Base-by-base conservation (phyloP, 148 eudicot genomes). In the Cornus suecica region DNA sequence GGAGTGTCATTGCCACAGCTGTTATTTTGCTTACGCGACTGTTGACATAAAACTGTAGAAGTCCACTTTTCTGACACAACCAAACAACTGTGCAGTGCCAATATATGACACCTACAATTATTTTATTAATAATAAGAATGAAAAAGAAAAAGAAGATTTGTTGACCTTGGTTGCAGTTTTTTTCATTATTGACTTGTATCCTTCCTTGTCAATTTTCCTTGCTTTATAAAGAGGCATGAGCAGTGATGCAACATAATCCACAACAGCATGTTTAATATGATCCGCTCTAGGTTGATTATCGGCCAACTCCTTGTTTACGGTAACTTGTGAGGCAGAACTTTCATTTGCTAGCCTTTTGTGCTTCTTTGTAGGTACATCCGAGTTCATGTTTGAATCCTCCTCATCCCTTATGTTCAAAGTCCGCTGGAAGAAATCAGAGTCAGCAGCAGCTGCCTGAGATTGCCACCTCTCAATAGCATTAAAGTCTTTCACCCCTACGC, bases 381-480 rank as follows among this genome's bases (percentile, higher is more conserved):
- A 83, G 76, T 80, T 79, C 77, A 82, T 74, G 74, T 85, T 94
- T 71, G 97, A 95, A 76, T 93, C 97, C 82, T 87, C 97, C 81
- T 91, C 97, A 81, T 93, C 98, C 78, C 71, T 84, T 67, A 87
- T 23, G 60, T 82, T 85, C 81, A 83, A 73, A 52, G 56, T 70
- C 37, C 81, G 88, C 80, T 79, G 86, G 79, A 65, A 86, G 84
- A 80, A 85, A 77, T 83, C 98, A 81, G 90, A 91, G 80, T 87
- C 92, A 54, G 98, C 99, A 32, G 92, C 97, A n/a, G 97, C 97
- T 56, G 98, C 99, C 80, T 96, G 99, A 66, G 90, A 90, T 82
- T 96, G 99, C 99, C 98, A 96, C 81, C 97, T 93, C 73, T 96
- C 97, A 78, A 96, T 96, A 74, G 97, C 99, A 84, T 80, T 89